A percentile compares a stretch with the other conserved stretches of the same genome.
Evolutionary conservation across 2,329 filamentous ascomycete genomes (phyloP).

Genomic region (Sordariomycetes sp.): DNA sequence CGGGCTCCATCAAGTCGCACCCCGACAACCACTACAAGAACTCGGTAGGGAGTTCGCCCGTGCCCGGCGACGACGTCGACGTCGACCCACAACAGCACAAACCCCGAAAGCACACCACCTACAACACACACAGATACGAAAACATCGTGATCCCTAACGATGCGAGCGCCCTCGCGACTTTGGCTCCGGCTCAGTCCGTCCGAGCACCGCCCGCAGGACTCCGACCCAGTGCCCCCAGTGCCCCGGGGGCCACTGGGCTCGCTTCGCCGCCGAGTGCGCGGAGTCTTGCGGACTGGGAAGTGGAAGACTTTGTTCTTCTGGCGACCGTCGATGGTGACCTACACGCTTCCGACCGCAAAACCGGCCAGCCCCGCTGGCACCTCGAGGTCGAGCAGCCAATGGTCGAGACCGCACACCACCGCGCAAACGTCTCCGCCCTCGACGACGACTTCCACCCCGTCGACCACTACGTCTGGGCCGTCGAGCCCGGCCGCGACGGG

Average conservation of each 20-base stretch:
- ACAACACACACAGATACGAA: conserved; percentile 18
- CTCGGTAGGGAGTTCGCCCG: conserved; percentile 3
- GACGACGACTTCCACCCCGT: conserved; percentile 49
- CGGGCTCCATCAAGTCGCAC: conserved; percentile 12
- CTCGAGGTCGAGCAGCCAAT: conserved; percentile 75
- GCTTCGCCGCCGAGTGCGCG: conserved; percentile 86
- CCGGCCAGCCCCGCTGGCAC: conserved; percentile 74
- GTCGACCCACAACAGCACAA: conserved; percentile 11
- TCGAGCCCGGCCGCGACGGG: conserved; percentile 82
- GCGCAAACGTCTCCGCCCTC: conserved; percentile 49
- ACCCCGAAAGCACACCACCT: conserved; percentile 17
- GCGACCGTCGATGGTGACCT: conserved; percentile 98
- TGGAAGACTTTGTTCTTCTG: conserved; percentile 99
- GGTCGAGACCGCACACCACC: conserved; percentile 78
- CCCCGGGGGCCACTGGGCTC: conserved; percentile 46
- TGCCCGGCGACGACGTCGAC: neutral
- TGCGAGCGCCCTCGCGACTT: conserved; percentile 94
- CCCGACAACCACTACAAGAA: conserved; percentile 10
- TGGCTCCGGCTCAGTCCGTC: conserved; percentile 92
- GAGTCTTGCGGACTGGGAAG: conserved; percentile 98
- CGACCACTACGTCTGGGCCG: conserved; percentile 87
- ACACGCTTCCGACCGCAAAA: conserved; percentile 80
- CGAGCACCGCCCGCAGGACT: conserved; percentile 72
- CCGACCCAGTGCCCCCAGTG: conserved; percentile 29
- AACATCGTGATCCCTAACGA: conserved; percentile 36